Evolutionary conservation across 2,329 filamentous ascomycete species (phyloP).

Genomic region (Colletotrichum sp.): DNA sequence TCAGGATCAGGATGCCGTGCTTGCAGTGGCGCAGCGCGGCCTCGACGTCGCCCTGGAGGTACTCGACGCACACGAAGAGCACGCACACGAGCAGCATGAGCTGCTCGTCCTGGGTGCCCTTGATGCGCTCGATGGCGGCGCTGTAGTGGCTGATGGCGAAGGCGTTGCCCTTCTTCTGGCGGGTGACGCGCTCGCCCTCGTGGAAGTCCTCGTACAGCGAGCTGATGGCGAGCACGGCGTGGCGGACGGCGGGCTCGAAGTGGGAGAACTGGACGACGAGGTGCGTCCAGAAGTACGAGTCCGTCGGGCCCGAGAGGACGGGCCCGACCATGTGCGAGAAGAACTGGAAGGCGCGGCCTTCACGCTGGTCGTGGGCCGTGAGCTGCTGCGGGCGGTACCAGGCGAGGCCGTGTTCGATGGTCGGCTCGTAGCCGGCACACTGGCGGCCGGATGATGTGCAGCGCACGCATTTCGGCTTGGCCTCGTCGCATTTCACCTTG

Average conservation of each 20-base stretch:
- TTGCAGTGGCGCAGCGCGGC: constrained; percentile 27
- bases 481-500: constrained; percentile 62
- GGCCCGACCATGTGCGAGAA: constrained; percentile 17
- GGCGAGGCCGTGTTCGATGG: constrained; percentile 9
- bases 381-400: constrained; percentile 21
- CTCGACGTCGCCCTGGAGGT: constrained; percentile 52
- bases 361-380: constrained; percentile 23
- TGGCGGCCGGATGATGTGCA: constrained; percentile 60
- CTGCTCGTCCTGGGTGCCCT: constrained; percentile 29
- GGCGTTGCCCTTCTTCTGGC: constrained; percentile 7
- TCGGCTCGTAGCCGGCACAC: constrained; percentile 12
- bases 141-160: constrained; percentile 29
- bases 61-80: constrained; percentile 59
- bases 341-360: constrained; percentile 18
- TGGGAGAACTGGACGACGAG: constrained; percentile 52
- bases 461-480: constrained; percentile 56
- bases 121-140: constrained; percentile 27
- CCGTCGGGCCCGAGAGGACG: constrained; percentile 15
- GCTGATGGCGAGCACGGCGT: constrained; percentile 55
- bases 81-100: constrained; percentile 49
- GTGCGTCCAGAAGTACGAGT: constrained; percentile 44
- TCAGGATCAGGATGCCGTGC: constrained; percentile 12
- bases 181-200: constrained; percentile 8
- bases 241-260: constrained; percentile 49
- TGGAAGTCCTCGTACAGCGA: constrained; percentile 43